Conservation (phyloP, 768 basidiomycete genomes). For the Jaapia argillacea region DNA sequence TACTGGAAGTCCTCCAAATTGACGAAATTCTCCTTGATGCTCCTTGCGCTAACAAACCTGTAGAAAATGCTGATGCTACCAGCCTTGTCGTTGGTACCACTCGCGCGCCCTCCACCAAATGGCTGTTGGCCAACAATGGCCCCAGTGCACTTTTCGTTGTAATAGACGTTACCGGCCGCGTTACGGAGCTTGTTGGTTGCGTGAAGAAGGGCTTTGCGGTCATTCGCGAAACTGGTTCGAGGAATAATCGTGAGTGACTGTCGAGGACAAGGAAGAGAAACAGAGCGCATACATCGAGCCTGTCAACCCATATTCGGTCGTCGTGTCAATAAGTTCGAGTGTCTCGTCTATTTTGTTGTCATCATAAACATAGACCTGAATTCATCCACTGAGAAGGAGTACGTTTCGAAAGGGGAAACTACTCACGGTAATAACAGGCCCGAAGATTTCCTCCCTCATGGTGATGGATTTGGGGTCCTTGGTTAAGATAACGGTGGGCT, state of each 20-base stretch:
- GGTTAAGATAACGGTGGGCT: constrained; percentile 90
- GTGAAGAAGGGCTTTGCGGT: constrained; percentile 69
- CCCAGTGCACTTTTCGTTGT: constrained; percentile 97
- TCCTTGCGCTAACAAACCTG: constrained; percentile 80
- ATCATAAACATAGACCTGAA: constrained; percentile 77
- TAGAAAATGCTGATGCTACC: constrained; percentile 72
- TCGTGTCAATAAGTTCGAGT: constrained; percentile 75
- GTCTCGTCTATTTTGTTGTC: constrained; percentile 84
- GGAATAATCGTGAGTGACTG: constrained; percentile 7
- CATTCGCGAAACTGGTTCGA: constrained; percentile 59
- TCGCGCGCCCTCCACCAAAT: constrained; percentile 88
- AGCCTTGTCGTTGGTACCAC: constrained; percentile 98
- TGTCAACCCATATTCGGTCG: constrained; percentile 88
- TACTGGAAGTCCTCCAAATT: constrained; percentile 73
- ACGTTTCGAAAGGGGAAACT: background rate
- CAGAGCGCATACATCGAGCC: constrained; percentile 77
- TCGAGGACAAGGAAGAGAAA: background rate
- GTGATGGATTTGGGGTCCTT: constrained; percentile 85
- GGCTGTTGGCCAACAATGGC: constrained; percentile 98
- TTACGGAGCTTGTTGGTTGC: constrained; percentile 82
- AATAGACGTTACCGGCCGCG: constrained; percentile 94
- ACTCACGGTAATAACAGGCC: constrained; percentile 82
- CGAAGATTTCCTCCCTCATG: constrained; percentile 94
- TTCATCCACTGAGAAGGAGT: background rate
- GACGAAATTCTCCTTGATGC: constrained; percentile 96